Base-by-base conservation (phyloP, 1,139 yeast species). In the Lodderomyces metapsilosis region DNA sequence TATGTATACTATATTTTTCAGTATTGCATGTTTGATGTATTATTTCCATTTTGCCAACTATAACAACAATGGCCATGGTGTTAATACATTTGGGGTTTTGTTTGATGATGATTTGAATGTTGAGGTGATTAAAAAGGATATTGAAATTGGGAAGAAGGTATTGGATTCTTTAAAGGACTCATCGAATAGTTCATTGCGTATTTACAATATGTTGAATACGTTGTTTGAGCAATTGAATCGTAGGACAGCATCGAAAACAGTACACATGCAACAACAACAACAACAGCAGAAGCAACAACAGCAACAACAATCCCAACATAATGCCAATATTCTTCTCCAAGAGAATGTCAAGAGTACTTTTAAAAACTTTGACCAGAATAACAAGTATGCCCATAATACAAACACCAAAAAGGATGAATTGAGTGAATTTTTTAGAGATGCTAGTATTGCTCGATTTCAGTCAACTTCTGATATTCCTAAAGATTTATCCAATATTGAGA, bases 1-100 rank as follows among this genome's bases (percentile, higher is more conserved):
- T 12, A 84, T 86, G 61, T 89, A 89, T 59, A 88, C 96, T 0
- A 84, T 89, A n/a, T 89, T 89, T 59, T 89, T 88, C 58, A 83
- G 95, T 3, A 89, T 89, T 42, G 95, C 96, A 0, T 87, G 95
- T 52, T 70, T 89, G 53, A 81, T 88, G 8, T 89, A 85, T 56
- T 89, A 88, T 57, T 86, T 82, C 45, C 96, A 88, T 60, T 94
- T 86, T 59, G 76, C 76, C 4, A 69, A 71, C 50, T 67, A 68
- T 51, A 44, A 43, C 18, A 43, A 41, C 24, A 58, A 59, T 7
- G 52, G 56, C 1, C 42, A 44, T 34, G 73, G 73, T 5, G 68
- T 62, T 18, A 72, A 71, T 46, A 71, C 71, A 48, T 77, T 71
- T 1, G 77, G 77, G 1, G 71, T 72, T 3, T 59, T 71, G 40